Conservation (phyloP, 306 rosid species). For the Alnus glutinosa region DNA sequence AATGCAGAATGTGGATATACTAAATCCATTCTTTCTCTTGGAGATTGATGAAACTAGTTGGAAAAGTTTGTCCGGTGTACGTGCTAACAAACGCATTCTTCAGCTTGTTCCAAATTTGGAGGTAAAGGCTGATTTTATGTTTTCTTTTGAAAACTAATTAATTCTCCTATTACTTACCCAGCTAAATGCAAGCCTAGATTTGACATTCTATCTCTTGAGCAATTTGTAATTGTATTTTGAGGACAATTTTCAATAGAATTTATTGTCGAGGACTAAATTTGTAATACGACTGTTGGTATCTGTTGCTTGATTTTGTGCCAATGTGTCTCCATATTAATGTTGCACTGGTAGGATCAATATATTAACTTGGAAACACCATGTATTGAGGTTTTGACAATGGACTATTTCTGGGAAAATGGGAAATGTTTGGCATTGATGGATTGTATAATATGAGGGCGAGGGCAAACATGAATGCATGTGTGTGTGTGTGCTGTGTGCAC, state of each 20-base stretch:
- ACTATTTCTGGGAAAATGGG: not conserved
- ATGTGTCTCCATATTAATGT: not conserved
- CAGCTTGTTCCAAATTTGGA: conserved; percentile 46
- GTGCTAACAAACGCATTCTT: conserved; percentile 44
- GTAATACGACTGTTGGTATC: not conserved
- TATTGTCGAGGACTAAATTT: not conserved
- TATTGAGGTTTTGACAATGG: not conserved
- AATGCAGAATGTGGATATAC: conserved; percentile 43
- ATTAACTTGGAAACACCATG: not conserved
- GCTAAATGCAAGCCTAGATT: not conserved
- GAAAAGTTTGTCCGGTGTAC: conserved; percentile 57
- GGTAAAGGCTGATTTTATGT: conserved; percentile 32
- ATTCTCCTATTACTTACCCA: not conserved
- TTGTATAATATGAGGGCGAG: not conserved
- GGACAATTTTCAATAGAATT: not conserved
- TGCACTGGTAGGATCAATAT: not conserved
- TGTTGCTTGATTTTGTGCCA: not conserved
- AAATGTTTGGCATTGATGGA: not conserved
- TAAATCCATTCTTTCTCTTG: conserved; percentile 42
- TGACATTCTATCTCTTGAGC: not conserved
- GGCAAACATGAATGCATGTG: not conserved
- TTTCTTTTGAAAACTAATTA: not conserved
- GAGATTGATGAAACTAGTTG: conserved; percentile 48
- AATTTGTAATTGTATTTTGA: not conserved
- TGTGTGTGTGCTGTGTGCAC: not conserved